phyloP scores from a whole-genome alignment of 2,329 filamentous ascomycete genomes.

The Venturia oleaginea region DNA sequence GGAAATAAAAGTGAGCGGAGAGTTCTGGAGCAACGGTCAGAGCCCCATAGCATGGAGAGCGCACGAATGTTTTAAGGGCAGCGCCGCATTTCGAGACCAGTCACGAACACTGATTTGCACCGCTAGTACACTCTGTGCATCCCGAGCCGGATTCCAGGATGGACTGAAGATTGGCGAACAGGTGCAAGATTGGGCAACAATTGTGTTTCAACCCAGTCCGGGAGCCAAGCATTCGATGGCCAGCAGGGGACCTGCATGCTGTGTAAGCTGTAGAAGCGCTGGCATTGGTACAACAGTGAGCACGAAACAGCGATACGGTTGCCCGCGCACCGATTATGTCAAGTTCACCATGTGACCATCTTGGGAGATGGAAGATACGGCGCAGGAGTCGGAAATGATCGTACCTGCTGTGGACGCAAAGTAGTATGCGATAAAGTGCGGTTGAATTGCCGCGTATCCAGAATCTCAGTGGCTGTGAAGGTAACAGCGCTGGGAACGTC shows the following conservation, averaged over 20 bases:
- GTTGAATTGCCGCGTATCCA: not conserved
- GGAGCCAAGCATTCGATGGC: not conserved
- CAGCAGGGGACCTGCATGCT: not conserved
- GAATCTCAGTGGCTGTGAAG: not conserved
- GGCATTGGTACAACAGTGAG: not conserved
- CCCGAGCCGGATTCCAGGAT: slow-evolving; percentile 3
- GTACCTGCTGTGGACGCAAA: not conserved
- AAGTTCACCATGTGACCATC: not conserved
- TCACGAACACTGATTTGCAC: slow-evolving; percentile 3
- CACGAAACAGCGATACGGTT: not conserved
- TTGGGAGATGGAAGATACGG: not conserved
- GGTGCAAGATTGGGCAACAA: not conserved
- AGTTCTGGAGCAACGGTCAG: not conserved
- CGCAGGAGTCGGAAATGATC: not conserved
- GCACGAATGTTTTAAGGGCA: not conserved
- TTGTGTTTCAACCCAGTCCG: not conserved
- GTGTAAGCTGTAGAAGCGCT: not conserved
- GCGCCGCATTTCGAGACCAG: not conserved
- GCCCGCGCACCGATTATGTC: not conserved
- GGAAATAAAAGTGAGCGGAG: not conserved
- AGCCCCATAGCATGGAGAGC: not conserved
- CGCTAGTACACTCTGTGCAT: not conserved
- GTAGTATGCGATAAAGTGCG: slow-evolving; percentile 1
- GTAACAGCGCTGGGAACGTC: not conserved
- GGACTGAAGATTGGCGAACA: not conserved